Base-by-base conservation (phyloP, 2,329 filamentous ascomycete species). In the Zymoseptoria tritici region DNA sequence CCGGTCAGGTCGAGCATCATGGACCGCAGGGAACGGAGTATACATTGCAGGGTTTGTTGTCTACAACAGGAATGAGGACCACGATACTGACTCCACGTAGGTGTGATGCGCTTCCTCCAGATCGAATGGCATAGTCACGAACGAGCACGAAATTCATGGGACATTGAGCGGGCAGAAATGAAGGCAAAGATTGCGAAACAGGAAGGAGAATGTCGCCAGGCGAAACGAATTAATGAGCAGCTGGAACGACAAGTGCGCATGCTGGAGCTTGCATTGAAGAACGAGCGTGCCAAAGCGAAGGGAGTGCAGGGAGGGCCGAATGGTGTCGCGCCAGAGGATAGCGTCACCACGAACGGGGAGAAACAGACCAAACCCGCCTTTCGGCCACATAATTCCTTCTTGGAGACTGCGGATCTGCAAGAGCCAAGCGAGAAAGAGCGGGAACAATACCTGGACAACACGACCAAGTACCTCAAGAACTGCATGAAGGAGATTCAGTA, bases 51-150 rank as follows among this genome's bases (percentile, higher is more conserved):
- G 86, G 86, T 88, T 73, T 70, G 79, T 53, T 13, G 22, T 20
- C 24, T 21, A 13, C n/a, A 24, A n/a, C 16, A 57, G 50, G 53
- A 49, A 7, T 22, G 56, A 24, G 59, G n/a, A 31, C 26, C 24
- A 9, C 21, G 11, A 49, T 52, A 58, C 70, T 74, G 64, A 74
- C 62, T 5, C 52, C 9, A 60, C 57, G 36, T 67, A 94, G 90
- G 94, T 72, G 94, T 99, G 46, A 99, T 99, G 94, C 92, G 94
- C 76, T 99, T 99, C 75, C 85, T 99, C 49, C 94, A 99, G 78
- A 94, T 94, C 54, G 93, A 99, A 83, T 99, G 94, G 94, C 94
- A 99, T 77, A 88, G 91, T 67, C 93, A 99, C 76, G 94, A 99
- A 78, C 89, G 94, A 77, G 94, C 97, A 73, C 86, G 94, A 70